These are phyloP conservation scores for Zalaria obscura DNA, from an alignment of 2,329 filamentous ascomycete species.

Conservation along the genomic window DNA sequence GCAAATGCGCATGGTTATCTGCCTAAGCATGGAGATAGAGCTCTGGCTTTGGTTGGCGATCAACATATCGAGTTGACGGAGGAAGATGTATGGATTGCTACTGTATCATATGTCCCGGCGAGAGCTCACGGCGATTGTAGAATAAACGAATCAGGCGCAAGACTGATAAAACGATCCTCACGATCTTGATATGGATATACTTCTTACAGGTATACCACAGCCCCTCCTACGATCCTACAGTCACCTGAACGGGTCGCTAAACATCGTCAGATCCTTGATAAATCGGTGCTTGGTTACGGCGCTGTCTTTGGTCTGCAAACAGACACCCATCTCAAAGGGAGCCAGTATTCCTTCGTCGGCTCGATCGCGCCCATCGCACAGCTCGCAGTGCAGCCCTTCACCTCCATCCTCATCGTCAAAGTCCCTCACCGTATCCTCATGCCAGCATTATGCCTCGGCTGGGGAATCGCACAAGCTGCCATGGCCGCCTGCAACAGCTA, in stretches of 20 bases:
- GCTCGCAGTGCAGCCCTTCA: constrained; percentile 49
- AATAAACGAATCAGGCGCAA: neutral
- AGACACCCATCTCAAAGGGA: constrained; percentile 30
- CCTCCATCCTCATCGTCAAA: constrained; percentile 47
- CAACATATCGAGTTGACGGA: neutral
- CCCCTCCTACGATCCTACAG: neutral
- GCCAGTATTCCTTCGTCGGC: constrained; percentile 34
- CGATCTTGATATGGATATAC: neutral
- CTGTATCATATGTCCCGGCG: no score
- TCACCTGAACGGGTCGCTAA: neutral
- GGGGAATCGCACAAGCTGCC: constrained; percentile 25
- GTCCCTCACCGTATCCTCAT: constrained; percentile 53
- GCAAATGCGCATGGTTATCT: neutral
- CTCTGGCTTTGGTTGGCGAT: neutral
- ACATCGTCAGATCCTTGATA: neutral
- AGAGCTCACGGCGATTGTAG: neutral
- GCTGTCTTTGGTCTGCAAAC: constrained; percentile 31
- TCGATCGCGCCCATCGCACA: constrained; percentile 38
- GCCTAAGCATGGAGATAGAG: neutral
- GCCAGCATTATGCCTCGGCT: constrained; percentile 22
- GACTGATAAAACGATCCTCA: neutral
- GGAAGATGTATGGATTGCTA: neutral
- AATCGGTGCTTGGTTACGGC: constrained; percentile 21
- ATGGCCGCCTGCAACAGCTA: constrained; percentile 28
- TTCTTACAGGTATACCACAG: neutral